These are phyloP conservation scores for Fusarium xylarioides DNA, from an alignment of 2,329 filamentous ascomycete species.

Conservation along the genomic window DNA sequence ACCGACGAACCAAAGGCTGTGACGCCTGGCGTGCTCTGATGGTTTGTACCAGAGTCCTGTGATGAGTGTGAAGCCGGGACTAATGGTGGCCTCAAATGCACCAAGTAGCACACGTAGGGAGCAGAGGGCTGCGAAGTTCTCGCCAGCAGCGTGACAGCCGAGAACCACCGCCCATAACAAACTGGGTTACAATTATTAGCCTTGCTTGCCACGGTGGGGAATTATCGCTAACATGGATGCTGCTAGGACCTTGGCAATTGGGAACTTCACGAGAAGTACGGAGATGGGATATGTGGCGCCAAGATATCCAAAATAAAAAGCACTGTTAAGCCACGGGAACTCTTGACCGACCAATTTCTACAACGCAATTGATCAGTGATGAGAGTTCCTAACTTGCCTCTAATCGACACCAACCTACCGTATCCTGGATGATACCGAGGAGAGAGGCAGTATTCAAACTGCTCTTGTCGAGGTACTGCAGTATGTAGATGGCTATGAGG, in stretches of 20 bases:
- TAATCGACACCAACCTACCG: not conserved
- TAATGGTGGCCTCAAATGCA: not conserved
- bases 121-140: not conserved
- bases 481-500: not conserved
- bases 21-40: not conserved
- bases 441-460: not conserved
- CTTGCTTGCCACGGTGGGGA: accelerated
- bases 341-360: not conserved
- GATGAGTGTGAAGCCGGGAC: not conserved
- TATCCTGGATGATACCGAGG: not conserved
- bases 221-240: not conserved
- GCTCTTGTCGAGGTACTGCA: not conserved
- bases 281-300: not conserved
- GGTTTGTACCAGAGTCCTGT: not conserved
- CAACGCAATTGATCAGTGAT: not conserved
- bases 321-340: not conserved
- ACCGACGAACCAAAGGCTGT: not conserved
- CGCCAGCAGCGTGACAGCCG: not conserved
- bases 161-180: not conserved
- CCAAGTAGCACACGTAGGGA: not conserved
- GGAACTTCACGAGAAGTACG: not conserved
- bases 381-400: accelerated
- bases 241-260: not conserved
- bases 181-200: accelerated
- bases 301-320: not conserved